Evolutionary conservation across 2,329 filamentous ascomycete genomes (phyloP).

Genomic region (Xylogone sp.): DNA sequence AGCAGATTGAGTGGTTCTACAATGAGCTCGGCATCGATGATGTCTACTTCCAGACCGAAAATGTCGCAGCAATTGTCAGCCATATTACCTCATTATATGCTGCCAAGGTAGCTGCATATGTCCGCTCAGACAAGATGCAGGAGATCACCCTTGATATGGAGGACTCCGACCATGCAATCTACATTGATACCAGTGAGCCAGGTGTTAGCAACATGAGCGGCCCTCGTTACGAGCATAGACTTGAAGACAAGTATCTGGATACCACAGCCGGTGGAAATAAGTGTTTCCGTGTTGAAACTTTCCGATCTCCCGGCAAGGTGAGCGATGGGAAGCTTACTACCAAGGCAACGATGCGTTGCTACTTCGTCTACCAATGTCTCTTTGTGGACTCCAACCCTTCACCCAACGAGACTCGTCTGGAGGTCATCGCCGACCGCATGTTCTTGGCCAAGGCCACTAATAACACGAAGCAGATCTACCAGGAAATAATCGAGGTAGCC

Average conservation of each 20-base stretch:
- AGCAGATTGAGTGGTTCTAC: constrained; percentile 95
- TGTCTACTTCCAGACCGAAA: constrained; percentile 94
- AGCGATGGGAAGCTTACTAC: constrained; percentile 56
- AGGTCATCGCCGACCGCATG: constrained; percentile 86
- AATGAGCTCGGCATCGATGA: constrained; percentile 96
- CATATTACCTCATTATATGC: constrained; percentile 96
- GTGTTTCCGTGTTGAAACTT: constrained; percentile 93
- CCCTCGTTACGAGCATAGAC: constrained; percentile 88
- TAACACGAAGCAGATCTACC: constrained; percentile 95
- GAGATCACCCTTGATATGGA: constrained; percentile 97
- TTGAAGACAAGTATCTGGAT: constrained; percentile 95
- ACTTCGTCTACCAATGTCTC: constrained; percentile 97
- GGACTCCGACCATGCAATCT: constrained; percentile 89
- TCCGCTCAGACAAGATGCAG: constrained; percentile 87
- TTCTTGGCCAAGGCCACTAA: constrained; percentile 94
- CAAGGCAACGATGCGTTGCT: constrained; percentile 86
- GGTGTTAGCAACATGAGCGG: constrained; percentile 73
- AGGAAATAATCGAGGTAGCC: constrained; percentile 84
- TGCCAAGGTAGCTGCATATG: constrained; percentile 91
- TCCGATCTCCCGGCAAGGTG: constrained; percentile 82
- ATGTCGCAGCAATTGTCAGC: constrained; percentile 79
- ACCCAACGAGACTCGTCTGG: constrained; percentile 79
- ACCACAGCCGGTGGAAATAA: constrained; percentile 63
- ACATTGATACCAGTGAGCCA: constrained; percentile 95
- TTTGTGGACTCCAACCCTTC: constrained; percentile 75